Evolutionary conservation across 345 rosid genomes (phyloP), one percentile per base, ranked within the genome.

Genomic region (Ceriops tagal): DNA sequence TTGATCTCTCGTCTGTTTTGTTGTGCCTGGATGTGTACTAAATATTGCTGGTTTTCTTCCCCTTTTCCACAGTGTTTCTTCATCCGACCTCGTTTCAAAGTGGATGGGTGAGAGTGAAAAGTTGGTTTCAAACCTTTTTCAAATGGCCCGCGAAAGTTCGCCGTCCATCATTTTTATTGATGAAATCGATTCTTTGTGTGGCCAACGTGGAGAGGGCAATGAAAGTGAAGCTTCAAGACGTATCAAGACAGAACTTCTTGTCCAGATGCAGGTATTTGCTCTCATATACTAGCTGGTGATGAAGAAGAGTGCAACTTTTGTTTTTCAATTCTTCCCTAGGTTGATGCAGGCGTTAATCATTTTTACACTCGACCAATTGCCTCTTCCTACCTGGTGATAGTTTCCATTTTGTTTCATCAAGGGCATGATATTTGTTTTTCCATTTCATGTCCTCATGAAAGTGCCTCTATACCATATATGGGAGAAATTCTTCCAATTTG

Each of bases 71-170:
- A 92, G 98, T 75, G 87, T 92, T 70, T 92, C 98, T 76, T 92
- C 98, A 20, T 89, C 96, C 20, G 98, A 92, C 83, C 88, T 92
- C 67, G 96, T 92, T 69, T 92, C 96, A 49, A 92, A 92, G 77
- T 92, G 98, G 98, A 92, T 92, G 98, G 98, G 96, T 71, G 98
- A 92, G 80, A 92, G 98, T 79, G 98, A 92, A 72, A 92, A 92
- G 86, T 82, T 92, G 58, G 98, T 92, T 47, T 83, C 98, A 68
- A 92, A 86, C 80, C 96, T 92, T 75, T 89, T 92, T 34, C 83
- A 84, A 72, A 88, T 92, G 96, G 93, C 96, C 66, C 89, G 92
- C 30, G 98, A 92, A 71, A 89, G 87, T 92, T 84, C 93, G 56
- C 98, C 98, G 0, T 88, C 98, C 20, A 89, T 92, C 69, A 92